Conservation (phyloP, 225 moss, liverwort and hornwort genomes). For the Pseudisothecium myosuroides region DNA sequence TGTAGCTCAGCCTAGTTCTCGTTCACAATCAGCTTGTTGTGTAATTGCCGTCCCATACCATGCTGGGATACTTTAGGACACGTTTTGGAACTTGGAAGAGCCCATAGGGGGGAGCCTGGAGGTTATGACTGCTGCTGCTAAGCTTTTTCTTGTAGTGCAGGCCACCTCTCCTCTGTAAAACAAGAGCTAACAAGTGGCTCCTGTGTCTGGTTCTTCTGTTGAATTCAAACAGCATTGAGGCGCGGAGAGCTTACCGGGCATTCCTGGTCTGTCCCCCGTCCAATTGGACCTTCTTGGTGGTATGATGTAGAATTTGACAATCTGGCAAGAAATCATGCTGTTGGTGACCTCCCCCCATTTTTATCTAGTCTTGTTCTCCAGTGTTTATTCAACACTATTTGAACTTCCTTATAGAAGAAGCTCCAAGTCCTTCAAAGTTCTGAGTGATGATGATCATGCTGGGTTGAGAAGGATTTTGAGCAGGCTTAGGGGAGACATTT, state of each 20-base stretch:
- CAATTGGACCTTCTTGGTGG: background rate
- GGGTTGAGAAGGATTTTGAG: background rate
- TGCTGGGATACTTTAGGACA: constrained; percentile 10
- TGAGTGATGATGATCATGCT: background rate
- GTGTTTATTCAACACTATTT: background rate
- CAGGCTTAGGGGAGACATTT: background rate
- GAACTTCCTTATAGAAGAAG: background rate
- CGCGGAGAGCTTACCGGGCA: constrained; percentile 20
- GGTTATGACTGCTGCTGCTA: background rate
- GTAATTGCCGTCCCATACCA: constrained; percentile 13
- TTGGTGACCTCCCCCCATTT: background rate
- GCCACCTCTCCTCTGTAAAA: constrained; percentile 14
- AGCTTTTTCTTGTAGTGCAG: background rate
- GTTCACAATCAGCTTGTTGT: constrained; percentile 46
- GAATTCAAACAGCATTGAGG: constrained; percentile 33
- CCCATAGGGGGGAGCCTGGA: background rate
- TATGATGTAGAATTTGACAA: background rate
- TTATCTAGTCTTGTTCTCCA: background rate
- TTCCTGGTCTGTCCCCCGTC: background rate
- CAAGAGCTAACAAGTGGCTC: constrained; percentile 48
- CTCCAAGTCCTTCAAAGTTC: background rate
- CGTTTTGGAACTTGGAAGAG: constrained; percentile 35
- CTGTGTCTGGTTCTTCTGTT: constrained; percentile 24
- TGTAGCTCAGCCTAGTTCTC: constrained; percentile 2
- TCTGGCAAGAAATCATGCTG: background rate